Base-by-base conservation (phyloP, 805 yeast genomes). In the Kuraishia piskuri region DNA sequence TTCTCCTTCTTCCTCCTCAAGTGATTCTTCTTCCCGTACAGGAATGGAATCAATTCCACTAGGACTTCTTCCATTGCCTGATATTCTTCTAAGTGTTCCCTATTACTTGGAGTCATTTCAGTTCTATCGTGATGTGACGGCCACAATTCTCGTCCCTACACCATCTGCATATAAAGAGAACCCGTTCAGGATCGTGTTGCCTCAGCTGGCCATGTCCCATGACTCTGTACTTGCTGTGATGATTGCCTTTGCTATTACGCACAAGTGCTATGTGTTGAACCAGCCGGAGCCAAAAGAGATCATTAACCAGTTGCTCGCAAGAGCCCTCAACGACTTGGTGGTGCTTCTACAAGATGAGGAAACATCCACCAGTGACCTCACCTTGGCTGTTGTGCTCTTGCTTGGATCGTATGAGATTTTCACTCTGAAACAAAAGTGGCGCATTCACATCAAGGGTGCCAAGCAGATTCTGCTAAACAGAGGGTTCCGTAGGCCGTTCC, bases 401-500 rank as follows among this genome's bases (percentile, higher is more conserved):
- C 67, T 86, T 8, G 74, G 83, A 17, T 79, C 85, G 40, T 82
- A 79, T 62, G 84, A 82, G 56, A 73, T 65, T 50, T 74, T 68
- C 63, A 77, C 73, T 47, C 74, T 64, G 56, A 75, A 71, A 57
- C 72, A 70, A 56, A 70, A 76, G 49, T 88, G 89, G 80, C 73
- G 83, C 61, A 77, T 83, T 1, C 94, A 86, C 63, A 69, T 80
- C 52, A 71, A 76, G 40, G 90, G 90, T 0, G 90, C 91, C 0
- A 71, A 81, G 54, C 86, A 83, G 60, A 83, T 86, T 45, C 72
- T 85, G 22, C 61, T 76, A 54, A 77, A 84, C 36, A 63, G 87
- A 56, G 77, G 79, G 14, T 64, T 74, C 47, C 64, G 69, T 21
- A 68, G 66, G 51, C 72, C 74, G 2, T 65, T 67, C 46, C 60